Base-by-base conservation (phyloP, 345 rosid species). In the Turnera subulata region DNA sequence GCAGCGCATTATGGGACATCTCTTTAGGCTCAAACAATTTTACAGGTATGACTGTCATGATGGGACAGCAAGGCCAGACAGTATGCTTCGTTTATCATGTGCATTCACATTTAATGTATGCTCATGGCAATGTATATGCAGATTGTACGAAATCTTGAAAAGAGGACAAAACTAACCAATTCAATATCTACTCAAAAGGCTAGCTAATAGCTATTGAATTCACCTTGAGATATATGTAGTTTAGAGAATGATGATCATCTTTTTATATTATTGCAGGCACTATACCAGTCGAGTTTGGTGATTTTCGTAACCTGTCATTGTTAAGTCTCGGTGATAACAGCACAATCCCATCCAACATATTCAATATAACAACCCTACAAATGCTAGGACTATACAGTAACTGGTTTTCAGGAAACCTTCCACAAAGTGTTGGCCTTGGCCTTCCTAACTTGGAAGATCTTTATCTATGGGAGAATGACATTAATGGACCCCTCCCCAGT, bases 251-350 rank as follows among this genome's bases (percentile, higher is more conserved):
- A 38, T 45, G 14, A 11, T 11, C 5, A 24, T 50, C 4, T 26
- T 24, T 26, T 44, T 21, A 32, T 15, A 16, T 18, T 33, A n/a
- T n/a, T 9, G 53, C 56, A 64, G 68, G 68, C 38, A 0, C 43
- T n/a, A 55, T 64, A 55, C 68, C 62, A 7, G 14, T 5, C 11
- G 56, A 55, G 25, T 47, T 64, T 53, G 62, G 55, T 13, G 2
- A 46, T 5, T 55, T 64, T 11, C 6, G 17, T 5, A 46, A 56
- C 11, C 45, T 64, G 2, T 18, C 22, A 20, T 1, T 6, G 3
- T 13, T 54, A 16, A 17, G 37, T 6, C 8, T 64, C 11, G 3
- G 15, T 1, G 7, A 6, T 9, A 64, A 56, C 20, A 32, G 17
- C 21, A 5, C 47, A 1, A 52, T 72, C 14, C 76, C 65, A 2